phyloP scores from a whole-genome alignment of 2,329 filamentous ascomycete genomes.

The Tolypocladium tropicale region DNA sequence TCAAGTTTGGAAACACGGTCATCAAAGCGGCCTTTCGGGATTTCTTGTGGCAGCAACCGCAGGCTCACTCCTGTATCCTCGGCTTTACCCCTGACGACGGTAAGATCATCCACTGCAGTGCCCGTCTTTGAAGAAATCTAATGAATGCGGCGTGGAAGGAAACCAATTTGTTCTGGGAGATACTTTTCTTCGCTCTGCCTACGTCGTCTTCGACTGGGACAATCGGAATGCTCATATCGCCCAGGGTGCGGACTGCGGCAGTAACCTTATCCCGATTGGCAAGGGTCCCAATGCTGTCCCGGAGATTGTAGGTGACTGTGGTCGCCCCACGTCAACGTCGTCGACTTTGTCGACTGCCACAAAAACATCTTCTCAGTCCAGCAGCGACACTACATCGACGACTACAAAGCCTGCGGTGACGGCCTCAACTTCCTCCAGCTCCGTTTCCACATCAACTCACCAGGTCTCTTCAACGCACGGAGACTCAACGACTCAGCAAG shows the following conservation, averaged over 20 bases:
- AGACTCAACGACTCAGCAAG: too few species aligned
- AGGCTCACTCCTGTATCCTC: slow-evolving; percentile 28
- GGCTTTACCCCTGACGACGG: slow-evolving; percentile 26
- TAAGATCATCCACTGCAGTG: slow-evolving; percentile 3
- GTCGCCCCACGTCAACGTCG: background rate
- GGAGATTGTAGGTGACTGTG: slow-evolving; percentile 7
- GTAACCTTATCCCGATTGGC: slow-evolving; percentile 17
- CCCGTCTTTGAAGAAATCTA: too few species aligned
- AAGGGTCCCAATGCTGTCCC: slow-evolving; percentile 21
- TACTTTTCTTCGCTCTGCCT: slow-evolving; percentile 27
- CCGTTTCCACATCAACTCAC: too few species aligned
- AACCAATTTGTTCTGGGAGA: slow-evolving; percentile 19
- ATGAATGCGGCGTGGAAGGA: too few species aligned
- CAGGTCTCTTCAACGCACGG: too few species aligned
- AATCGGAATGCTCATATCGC: slow-evolving; percentile 19
- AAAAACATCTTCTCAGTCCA: background rate
- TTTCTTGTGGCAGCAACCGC: slow-evolving; percentile 26
- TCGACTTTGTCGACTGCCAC: background rate
- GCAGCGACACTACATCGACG: too few species aligned
- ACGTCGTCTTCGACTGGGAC: slow-evolving; percentile 23
- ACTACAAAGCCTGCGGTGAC: background rate
- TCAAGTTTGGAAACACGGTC: slow-evolving; percentile 27
- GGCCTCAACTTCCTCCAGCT: background rate
- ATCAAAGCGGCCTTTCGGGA: slow-evolving; percentile 30
- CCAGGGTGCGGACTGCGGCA: slow-evolving; percentile 16